Base-by-base conservation (phyloP, 768 basidiomycete genomes). In the Baorangia bicolor region DNA sequence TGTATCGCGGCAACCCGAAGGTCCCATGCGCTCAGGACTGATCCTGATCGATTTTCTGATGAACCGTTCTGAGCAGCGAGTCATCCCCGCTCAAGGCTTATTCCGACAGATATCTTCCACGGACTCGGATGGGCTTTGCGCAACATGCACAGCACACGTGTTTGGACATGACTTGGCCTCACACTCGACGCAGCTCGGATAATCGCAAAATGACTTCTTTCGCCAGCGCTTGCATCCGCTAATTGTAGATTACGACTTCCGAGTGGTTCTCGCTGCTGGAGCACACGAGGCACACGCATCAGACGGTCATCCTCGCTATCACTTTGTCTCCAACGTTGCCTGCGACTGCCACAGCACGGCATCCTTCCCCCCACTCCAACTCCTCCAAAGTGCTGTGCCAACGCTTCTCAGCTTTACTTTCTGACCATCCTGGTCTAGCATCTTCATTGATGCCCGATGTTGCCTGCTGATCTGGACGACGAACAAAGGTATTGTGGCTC, bases 101-200 rank as follows among this genome's bases (percentile, higher is more conserved):
- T 43, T 48, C 41, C 10, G 42, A 41, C 35, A 39, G 18, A 38
- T 31, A 41, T 43, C 39, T 63, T 68, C 60, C 58, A 54, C 47
- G 57, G 55, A 56, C 55, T 63, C 48, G 42, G 49, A 28, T 58
- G 45, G 48, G 10, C 23, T 50, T 52, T 35, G 28, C 28, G 43
- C 43, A 46, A 37, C 68, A 70, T 55, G 70, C 59, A 38, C 28
- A 18, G 23, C 39, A 48, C 69, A 72, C 69, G 69, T 70, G 69
- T 61, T 41, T 23, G 40, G 34, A 43, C 57, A 62, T 63, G 57
- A 60, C 59, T n/a, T 30, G 52, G 38, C 59, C 56, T 42, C 56
- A 18, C 53, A 46, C 38, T 34, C 25, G 4, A 18, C 51, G 28
- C 56, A 34, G 28, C 48, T 48, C 60, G 56, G 53, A 63, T 56